A percentile compares a stretch with the other conserved stretches of the same genome.
phyloP scores from a whole-genome alignment of 768 basidiomycete species.

The Hirschioporus abietinus region DNA sequence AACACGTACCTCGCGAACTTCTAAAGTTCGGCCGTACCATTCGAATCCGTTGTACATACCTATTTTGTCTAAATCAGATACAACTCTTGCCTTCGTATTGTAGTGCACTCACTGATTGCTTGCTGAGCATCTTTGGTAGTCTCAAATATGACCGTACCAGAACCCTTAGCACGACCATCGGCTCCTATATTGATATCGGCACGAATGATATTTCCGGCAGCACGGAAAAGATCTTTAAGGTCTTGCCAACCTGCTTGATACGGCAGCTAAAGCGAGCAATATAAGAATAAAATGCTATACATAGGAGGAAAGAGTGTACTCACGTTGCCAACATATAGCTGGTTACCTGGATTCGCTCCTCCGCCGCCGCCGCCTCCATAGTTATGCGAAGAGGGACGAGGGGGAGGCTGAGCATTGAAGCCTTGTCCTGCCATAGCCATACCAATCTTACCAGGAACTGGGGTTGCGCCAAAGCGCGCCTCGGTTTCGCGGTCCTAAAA shows the following conservation, averaged over 20 bases:
- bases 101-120: conserved; percentile 69
- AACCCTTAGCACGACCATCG: conserved; percentile 92
- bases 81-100: conserved; percentile 5
- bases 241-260: conserved; percentile 99
- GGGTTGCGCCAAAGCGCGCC: conserved; percentile 91
- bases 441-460: conserved; percentile 93
- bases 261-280: conserved; percentile 55
- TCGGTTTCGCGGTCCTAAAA: conserved; percentile 91
- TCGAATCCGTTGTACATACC: conserved; percentile 97
- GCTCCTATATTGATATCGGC: conserved; percentile 94
- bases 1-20: conserved; percentile 82
- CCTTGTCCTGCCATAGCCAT: conserved; percentile 95
- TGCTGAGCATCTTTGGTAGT: conserved; percentile 85
- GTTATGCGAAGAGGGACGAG: conserved; percentile 78
- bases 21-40: conserved; percentile 93
- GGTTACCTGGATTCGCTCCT: conserved; percentile 70
- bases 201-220: conserved; percentile 90
- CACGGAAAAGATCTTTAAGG: conserved; percentile 93
- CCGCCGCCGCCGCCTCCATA: conserved; percentile 42
- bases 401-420: conserved; percentile 70
- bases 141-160: conserved; percentile 96
- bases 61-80: conserved; percentile 26
- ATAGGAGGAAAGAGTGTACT: conserved; percentile 20
- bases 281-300: conserved; percentile 3
- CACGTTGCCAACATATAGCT: conserved; percentile 91